Percentiles rank a stretch among this genome's conserved stretches.
Conservation (phyloP, 1,284 basidiomycete genomes). For the Pseudozyma pruni region DNA sequence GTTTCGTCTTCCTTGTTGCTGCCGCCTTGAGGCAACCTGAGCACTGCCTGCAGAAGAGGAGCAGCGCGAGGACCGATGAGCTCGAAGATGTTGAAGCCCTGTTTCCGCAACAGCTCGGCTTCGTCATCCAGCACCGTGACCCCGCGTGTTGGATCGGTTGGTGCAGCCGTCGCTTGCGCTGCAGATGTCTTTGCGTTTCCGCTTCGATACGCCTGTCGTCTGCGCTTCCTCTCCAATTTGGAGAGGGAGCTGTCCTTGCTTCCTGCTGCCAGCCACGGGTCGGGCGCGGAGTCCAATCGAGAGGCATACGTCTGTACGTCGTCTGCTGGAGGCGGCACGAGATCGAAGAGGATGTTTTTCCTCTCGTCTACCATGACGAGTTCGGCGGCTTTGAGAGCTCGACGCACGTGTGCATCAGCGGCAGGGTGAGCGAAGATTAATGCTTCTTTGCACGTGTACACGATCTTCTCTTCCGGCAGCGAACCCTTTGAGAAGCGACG, state of each 20-base stretch:
- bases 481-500: not conserved
- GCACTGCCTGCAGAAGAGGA: conserved; percentile 48
- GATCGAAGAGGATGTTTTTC: conserved; percentile 17
- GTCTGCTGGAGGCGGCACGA: not conserved
- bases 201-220: conserved; percentile 6
- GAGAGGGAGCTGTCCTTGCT: conserved; percentile 37
- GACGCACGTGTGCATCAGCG: conserved; percentile 34
- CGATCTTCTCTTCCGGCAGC: not conserved
- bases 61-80: conserved; percentile 51
- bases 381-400: conserved; percentile 33
- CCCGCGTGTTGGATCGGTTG: not conserved
- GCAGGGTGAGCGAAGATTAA: conserved; percentile 54
- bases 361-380: conserved; percentile 31
- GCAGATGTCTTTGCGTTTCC: conserved; percentile 1
- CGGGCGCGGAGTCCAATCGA: conserved; percentile 45
- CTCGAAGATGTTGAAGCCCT: conserved; percentile 64
- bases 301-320: conserved; percentile 9
- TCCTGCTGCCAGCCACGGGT: conserved; percentile 51
- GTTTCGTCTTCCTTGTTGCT: not conserved
- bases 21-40: conserved; percentile 16
- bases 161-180: not conserved
- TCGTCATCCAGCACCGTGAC: conserved; percentile 14
- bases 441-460: conserved; percentile 26
- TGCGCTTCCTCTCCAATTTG: conserved; percentile 30
- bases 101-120: conserved; percentile 10